Percentiles rank a stretch among this genome's conserved stretches.
Evolutionary conservation across 2,329 filamentous ascomycete species (phyloP).

Genomic region (Apiospora aurea): DNA sequence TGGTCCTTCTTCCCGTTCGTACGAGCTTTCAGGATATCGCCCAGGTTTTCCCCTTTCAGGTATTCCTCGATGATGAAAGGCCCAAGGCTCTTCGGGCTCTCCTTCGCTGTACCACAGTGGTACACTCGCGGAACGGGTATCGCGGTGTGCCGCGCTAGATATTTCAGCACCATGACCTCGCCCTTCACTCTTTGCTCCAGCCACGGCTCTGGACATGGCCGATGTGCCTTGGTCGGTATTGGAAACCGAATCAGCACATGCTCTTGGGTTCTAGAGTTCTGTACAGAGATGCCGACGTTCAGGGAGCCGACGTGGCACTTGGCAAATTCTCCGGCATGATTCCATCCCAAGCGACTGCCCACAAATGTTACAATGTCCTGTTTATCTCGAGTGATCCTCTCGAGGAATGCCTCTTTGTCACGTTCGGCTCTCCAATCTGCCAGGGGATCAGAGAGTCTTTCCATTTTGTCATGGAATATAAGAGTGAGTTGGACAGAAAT

Average conservation of each 20-base stretch:
- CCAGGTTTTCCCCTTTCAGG: background rate
- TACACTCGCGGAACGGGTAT: background rate
- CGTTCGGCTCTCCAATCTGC: background rate
- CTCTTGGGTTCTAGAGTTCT: background rate
- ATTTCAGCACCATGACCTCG: background rate
- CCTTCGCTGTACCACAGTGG: constrained; percentile 8
- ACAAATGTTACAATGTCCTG: background rate
- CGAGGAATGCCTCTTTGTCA: background rate
- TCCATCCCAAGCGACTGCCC: background rate
- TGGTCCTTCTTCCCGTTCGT: background rate
- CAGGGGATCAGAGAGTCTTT: background rate
- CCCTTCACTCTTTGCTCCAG: background rate
- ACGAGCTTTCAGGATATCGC: background rate
- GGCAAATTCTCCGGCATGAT: background rate
- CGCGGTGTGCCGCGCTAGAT: background rate
- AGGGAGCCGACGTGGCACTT: background rate
- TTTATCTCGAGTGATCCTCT: background rate
- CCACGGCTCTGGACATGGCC: background rate
- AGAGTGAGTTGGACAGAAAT: background rate
- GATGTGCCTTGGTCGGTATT: background rate
- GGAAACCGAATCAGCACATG: background rate
- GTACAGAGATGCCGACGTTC: background rate
- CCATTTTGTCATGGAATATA: background rate
- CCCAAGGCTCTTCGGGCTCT: constrained; percentile 8
- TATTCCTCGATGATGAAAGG: constrained; percentile 21